Percentiles rank a stretch among this genome's conserved stretches.
Conservation (phyloP, 495 filamentous ascomycete genomes). For the Trichoderma parareesei region DNA sequence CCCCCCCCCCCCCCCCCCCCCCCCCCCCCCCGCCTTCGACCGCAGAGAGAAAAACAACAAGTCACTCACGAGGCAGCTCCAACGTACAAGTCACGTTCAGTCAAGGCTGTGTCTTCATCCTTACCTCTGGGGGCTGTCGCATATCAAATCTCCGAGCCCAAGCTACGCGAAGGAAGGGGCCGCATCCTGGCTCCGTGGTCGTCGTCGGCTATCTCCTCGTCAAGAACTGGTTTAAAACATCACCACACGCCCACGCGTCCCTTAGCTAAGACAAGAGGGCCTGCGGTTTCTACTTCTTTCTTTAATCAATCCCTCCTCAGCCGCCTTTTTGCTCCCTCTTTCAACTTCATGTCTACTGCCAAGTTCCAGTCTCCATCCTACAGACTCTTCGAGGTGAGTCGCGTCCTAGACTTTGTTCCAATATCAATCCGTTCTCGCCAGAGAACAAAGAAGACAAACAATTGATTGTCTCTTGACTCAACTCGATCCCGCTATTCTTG, state of each 20-base stretch:
- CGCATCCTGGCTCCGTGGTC: background rate
- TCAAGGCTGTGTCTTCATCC: background rate
- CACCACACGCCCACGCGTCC: background rate
- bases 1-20: too few relatives aligned
- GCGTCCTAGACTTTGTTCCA: slow-evolving; percentile 1
- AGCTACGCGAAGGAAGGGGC: background rate
- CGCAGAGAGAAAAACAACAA: background rate
- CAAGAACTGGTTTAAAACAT: slow-evolving; percentile 3
- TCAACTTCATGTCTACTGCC: slow-evolving; percentile 39
- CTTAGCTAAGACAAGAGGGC: slow-evolving; percentile 9
- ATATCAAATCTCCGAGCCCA: slow-evolving; percentile 9
- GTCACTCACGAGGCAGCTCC: background rate
- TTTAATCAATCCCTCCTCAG: background rate
- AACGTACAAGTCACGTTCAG: background rate
- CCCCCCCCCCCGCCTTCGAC: background rate
- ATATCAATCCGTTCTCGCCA: background rate
- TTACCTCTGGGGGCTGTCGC: background rate
- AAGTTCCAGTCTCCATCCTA: slow-evolving; percentile 42
- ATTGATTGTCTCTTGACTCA: background rate
- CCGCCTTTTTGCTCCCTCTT: background rate
- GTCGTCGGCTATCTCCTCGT: background rate
- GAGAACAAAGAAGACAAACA: background rate
- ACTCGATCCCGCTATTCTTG: background rate
- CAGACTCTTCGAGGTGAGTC: slow-evolving; percentile 44
- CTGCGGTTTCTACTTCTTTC: background rate